Conservation (phyloP, 441 rosid genomes). For the Breynia disticha region DNA sequence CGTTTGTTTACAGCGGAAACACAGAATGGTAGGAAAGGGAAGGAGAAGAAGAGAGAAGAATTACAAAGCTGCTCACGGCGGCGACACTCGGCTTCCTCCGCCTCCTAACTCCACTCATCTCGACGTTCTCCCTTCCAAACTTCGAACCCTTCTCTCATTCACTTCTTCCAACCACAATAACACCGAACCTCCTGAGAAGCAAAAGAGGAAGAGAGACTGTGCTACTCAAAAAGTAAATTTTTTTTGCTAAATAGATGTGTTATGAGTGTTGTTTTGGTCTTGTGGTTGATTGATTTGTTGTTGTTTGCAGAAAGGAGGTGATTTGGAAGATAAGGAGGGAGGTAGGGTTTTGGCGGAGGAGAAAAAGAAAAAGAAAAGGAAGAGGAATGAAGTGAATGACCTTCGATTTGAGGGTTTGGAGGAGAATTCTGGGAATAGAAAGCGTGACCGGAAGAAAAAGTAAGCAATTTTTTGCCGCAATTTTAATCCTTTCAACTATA, state of each 20-base stretch:
- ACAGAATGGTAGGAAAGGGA: conserved; percentile 93
- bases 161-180: conserved; percentile 23
- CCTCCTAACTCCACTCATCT: conserved; percentile 65
- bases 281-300: background rate
- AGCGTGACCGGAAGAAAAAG: conserved; percentile 64
- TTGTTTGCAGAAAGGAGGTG: background rate
- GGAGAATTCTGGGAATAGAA: conserved; percentile 33
- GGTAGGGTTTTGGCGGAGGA: conserved; percentile 17
- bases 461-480: conserved; percentile 13
- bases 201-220: conserved; percentile 7
- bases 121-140: conserved; percentile 71
- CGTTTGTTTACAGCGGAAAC: no score
- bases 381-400: conserved; percentile 49
- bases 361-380: conserved; percentile 42
- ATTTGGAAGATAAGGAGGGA: background rate
- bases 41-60: conserved; percentile 73
- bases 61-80: conserved; percentile 72
- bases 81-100: conserved; percentile 55
- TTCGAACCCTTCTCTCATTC: conserved; percentile 62
- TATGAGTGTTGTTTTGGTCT: no score
- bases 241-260: no score
- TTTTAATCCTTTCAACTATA: background rate
- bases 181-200: no score
- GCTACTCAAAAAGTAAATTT: no score
- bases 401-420: conserved; percentile 46